Evolutionary conservation across 2,329 filamentous ascomycete species (phyloP), one percentile per base, ranked within the genome.

Genomic region (Cladosporium sp.): DNA sequence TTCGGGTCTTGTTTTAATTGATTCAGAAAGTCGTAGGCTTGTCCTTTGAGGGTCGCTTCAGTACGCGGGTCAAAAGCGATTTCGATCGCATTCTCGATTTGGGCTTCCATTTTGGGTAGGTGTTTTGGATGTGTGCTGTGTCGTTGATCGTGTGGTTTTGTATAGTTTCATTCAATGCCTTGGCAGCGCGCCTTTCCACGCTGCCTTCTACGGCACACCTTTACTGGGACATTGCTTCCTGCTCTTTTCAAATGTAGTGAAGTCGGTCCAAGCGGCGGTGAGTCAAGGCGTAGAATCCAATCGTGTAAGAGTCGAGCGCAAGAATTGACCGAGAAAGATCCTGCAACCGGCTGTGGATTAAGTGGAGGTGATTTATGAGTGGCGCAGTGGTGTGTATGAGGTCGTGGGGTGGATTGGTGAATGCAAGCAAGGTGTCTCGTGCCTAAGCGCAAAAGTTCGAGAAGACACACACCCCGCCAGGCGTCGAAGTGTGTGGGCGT

Each of bases 41-140:
- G 91, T 60, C 78, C 76, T 76, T 93, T 91, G 70, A 95, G 81
- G 64, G 80, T 76, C 68, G 83, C 85, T 74, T 92, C 85, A 67
- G 91, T 88, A 68, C 82, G 77, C 59, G 90, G 90, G 75, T 93
- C 87, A 79, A 87, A 94, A 75, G 91, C 90, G 77, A 97, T 95
- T 75, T 94, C 86, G 78, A 97, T 94, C 75, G 94, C 94, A 78
- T 90, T 93, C 78, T 94, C 89, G 74, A 97, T 87, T 90, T 97
- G 70, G 22, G 65, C 52, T 54, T 71, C 67, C 69, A 71, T 70
- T 9, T 55, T 32, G 37, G 12, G 50, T 55, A 20, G 10, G 40
- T 35, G 19, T n/a, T n/a, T 15, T 15, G 24, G 20, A 25, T 45
- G 10, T 45, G 42, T 28, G 42, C 42, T 45, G 24, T 22, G 15